Base-by-base conservation (phyloP, 371 early-diverging fungal genomes). In the Rhizopus delemar region DNA sequence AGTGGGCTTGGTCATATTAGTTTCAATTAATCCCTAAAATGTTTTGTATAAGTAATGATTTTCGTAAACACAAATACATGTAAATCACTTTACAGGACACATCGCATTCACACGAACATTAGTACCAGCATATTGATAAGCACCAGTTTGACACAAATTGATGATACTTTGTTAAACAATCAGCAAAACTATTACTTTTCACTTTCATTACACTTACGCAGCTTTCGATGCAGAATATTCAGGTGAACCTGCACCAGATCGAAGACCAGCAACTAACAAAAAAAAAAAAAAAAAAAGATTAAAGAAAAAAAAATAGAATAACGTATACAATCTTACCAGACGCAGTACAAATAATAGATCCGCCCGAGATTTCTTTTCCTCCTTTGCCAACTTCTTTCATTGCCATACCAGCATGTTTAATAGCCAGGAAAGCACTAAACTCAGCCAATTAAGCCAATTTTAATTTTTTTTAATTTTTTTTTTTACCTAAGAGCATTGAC, bases 31-130 rank as follows among this genome's bases (percentile, higher is more conserved):
- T 4, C 85, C 83, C 77, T 78, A 22, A 22, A 22, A 22, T 22
- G 22, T 22, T 22, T 22, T 22, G 22, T 22, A 22, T 22, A 22
- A 22, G 2, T 22, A 22, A 22, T 22, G 22, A 22, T 22, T 22
- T 22, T 22, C 22, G 22, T 22, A 22, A 22, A 22, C 22, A 22
- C 22, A 54, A 4, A 45, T 12, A 31, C 5, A 28, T 12, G 46
- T 8, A 34, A 29, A 22, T 48, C 41, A 6, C 64, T 73, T 51
- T 75, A 77, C 83, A 32, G 83, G 83, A 51, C 82, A 82, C 39
- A 84, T 65, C 8, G 84, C 84, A 66, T 84, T 84, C 12, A 84
- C 70, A 4, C 85, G 81, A 36, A 84, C 63, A 54, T 78, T 71
- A 3, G 75, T 78, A 12, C 81, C 73, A 15, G 73, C 70, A 53